Percentiles rank a stretch among this genome's conserved stretches.
Conservation (phyloP, 192 early-diverging fungal genomes). For the Phlyctochytrium arcticum region DNA sequence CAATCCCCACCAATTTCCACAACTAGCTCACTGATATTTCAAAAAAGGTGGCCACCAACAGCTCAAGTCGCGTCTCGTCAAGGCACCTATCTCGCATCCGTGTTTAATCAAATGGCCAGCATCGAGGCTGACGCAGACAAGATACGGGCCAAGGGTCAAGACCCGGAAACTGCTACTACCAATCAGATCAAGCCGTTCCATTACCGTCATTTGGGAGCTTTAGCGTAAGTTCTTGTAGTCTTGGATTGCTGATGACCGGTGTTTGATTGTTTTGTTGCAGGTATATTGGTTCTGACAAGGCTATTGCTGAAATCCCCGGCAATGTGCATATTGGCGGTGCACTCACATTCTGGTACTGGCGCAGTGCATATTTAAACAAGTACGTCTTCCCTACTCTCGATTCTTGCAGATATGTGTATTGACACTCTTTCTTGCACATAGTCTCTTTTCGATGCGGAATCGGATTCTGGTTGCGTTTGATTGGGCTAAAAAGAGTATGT, state of each 20-base stretch:
- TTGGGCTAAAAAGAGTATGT: conserved; percentile 86
- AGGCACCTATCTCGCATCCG: conserved; percentile 75
- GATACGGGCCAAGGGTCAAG: conserved; percentile 2
- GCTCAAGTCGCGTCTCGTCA: conserved; percentile 87
- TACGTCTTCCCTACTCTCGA: conserved; percentile 53
- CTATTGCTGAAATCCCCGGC: conserved; percentile 87
- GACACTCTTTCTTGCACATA: conserved; percentile 37
- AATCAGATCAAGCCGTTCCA: conserved; percentile 59
- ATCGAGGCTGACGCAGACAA: conserved; percentile 15
- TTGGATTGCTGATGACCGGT: background rate
- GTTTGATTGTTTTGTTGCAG: too few species aligned
- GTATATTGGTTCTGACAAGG: conserved; percentile 91
- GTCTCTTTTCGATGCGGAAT: conserved; percentile 85
- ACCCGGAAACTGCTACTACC: conserved; percentile 24
- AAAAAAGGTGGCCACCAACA: conserved; percentile 59
- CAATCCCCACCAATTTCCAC: background rate
- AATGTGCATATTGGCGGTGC: conserved; percentile 44
- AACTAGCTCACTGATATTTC: background rate
- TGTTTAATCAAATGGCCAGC: conserved; percentile 59
- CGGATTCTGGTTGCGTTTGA: conserved; percentile 76
- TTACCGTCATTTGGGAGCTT: conserved; percentile 80
- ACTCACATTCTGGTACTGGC: conserved; percentile 51
- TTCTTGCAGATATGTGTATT: background rate
- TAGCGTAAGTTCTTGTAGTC: conserved; percentile 64
- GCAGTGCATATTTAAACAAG: conserved; percentile 48